Conservation (phyloP, 208 protist species). For the Acanthamoeba pearcei region DNA sequence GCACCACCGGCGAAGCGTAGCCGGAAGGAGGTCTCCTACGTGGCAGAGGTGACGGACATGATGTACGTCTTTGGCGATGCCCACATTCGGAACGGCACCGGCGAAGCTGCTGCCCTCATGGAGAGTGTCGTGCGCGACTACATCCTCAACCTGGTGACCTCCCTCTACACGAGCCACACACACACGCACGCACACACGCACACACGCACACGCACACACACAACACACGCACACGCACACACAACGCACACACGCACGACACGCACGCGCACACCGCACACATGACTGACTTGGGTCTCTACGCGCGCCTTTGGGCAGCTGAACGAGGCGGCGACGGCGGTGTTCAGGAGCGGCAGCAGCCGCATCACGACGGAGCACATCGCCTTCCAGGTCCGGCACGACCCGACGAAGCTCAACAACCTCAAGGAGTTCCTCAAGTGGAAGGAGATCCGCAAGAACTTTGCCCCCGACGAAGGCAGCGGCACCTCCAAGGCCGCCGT, state of each 20-base stretch:
- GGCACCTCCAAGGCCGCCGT: neutral
- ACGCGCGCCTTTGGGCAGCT: neutral
- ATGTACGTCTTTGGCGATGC: constrained; percentile 66
- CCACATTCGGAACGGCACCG: constrained; percentile 22
- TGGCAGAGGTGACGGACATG: constrained; percentile 52
- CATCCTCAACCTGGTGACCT: constrained; percentile 46
- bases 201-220: too few species aligned
- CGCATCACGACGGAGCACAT: constrained; percentile 55
- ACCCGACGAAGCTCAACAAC: constrained; percentile 24
- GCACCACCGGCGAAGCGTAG: neutral
- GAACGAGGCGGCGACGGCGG: constrained; percentile 6
- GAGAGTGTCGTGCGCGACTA: constrained; percentile 61
- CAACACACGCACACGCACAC: neutral
- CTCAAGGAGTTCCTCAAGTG: constrained; percentile 72
- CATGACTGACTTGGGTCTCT: neutral
- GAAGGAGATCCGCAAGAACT: constrained; percentile 75
- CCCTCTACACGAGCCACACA: neutral
- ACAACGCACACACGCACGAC: too few species aligned
- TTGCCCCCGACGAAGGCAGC: neutral
- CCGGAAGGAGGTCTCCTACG: constrained; percentile 52
- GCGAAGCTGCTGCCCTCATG: constrained; percentile 47
- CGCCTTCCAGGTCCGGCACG: constrained; percentile 47
- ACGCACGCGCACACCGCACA: neutral
- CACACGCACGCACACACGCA: neutral
- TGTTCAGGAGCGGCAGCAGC: constrained; percentile 23